These are phyloP conservation scores for Cenchrus americanus DNA, from an alignment of 176 grass and related monocot genomes.

Conservation along the genomic window DNA sequence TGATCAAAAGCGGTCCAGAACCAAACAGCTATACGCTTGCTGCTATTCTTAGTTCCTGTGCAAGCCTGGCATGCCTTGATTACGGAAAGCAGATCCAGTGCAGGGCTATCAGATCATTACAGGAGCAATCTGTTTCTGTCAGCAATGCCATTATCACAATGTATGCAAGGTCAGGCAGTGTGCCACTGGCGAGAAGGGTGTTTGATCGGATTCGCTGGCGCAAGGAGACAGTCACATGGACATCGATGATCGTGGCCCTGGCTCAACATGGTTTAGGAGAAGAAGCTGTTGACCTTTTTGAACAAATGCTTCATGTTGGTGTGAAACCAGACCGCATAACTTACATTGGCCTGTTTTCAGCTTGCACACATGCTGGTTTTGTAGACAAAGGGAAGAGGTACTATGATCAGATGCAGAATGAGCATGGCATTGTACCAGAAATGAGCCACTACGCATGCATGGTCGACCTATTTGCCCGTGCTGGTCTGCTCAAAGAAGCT, in stretches of 20 bases:
- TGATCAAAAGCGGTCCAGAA: conserved; percentile 68
- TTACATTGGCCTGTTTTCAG: conserved; percentile 73
- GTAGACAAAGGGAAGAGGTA: conserved; percentile 67
- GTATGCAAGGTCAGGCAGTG: conserved; percentile 76
- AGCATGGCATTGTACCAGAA: conserved; percentile 60
- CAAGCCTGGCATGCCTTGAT: conserved; percentile 70
- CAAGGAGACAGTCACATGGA: conserved; percentile 82
- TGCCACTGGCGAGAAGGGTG: conserved; percentile 61
- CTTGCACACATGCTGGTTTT: conserved; percentile 75
- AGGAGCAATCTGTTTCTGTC: conserved; percentile 62
- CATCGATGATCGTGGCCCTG: conserved; percentile 84
- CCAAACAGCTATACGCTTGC: conserved; percentile 86
- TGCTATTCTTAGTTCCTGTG: conserved; percentile 71
- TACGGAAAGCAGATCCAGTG: conserved; percentile 89
- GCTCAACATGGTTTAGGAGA: conserved; percentile 84
- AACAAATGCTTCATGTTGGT: conserved; percentile 69
- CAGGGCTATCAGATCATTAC: conserved; percentile 68
- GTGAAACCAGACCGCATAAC: conserved; percentile 79
- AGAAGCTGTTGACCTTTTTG: conserved; percentile 68
- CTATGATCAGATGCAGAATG: conserved; percentile 75
- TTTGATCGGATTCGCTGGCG: conserved; percentile 56
- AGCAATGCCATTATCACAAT: conserved; percentile 74
- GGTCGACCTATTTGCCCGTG: conserved; percentile 77
- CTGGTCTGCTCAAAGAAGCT: conserved; percentile 64
- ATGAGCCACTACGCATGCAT: conserved; percentile 93